These are phyloP conservation scores for Paecilomyces niveus DNA, from an alignment of 2,329 filamentous ascomycete species.

Conservation along the genomic window DNA sequence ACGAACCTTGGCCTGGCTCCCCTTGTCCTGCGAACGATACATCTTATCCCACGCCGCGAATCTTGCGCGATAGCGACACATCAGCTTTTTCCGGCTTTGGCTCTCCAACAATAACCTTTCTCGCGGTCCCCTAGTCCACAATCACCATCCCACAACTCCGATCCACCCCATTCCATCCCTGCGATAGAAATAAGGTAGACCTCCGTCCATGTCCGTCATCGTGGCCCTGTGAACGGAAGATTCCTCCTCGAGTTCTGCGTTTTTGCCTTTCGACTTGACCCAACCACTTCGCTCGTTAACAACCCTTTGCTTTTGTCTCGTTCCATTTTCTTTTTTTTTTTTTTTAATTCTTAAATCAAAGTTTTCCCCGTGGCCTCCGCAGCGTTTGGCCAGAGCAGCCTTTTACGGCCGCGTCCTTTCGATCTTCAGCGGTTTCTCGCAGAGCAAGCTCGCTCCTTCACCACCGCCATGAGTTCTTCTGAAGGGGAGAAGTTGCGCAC, in stretches of 20 bases:
- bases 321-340: slow-evolving; percentile 6
- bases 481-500: slow-evolving; percentile 75
- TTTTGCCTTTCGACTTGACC: slow-evolving; percentile 15
- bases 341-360: slow-evolving; percentile 8
- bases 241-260: slow-evolving; percentile 7
- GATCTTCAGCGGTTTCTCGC: slow-evolving; percentile 41
- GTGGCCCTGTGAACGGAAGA: slow-evolving; percentile 3
- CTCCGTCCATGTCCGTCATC: slow-evolving; percentile 6
- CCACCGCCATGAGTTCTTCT: slow-evolving; percentile 47
- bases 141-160: slow-evolving; percentile 14
- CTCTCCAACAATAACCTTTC: not conserved
- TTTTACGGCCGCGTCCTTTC: slow-evolving; percentile 40
- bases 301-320: slow-evolving; percentile 1
- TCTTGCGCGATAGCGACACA: slow-evolving; percentile 1
- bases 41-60: slow-evolving; percentile 6
- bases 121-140: slow-evolving; percentile 8
- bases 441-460: slow-evolving; percentile 29
- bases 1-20: not conserved
- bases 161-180: slow-evolving; percentile 9
- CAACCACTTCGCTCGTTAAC: slow-evolving; percentile 11
- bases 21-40: slow-evolving; percentile 10
- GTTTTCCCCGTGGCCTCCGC: slow-evolving; percentile 34
- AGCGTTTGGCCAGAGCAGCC: slow-evolving; percentile 35
- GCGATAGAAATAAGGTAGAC: not conserved
- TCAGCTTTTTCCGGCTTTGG: not conserved